Percentiles rank a stretch among this genome's conserved stretches.
phyloP scores from a whole-genome alignment of 208 protist species.

The Wallacemonas collosoma region DNA sequence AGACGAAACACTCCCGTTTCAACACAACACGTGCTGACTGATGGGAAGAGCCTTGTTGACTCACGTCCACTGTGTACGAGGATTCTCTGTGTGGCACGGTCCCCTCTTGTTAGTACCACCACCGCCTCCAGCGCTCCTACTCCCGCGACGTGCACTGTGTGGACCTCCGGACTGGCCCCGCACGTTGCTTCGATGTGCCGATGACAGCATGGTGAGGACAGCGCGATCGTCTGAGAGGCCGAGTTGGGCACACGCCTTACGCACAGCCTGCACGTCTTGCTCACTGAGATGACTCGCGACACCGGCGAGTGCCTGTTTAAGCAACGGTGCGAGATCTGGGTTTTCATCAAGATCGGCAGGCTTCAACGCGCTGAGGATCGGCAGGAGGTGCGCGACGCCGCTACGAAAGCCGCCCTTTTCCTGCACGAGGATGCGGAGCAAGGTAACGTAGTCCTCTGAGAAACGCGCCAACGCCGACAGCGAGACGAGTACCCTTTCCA shows the following conservation, averaged over 20 bases:
- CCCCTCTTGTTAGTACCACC: no score
- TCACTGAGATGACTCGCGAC: not conserved
- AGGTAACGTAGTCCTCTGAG: conserved; percentile 80
- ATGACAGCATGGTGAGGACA: not conserved
- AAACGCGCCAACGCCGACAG: conserved; percentile 65
- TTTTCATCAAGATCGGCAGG: not conserved
- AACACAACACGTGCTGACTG: no score
- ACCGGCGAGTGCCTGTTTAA: conserved; percentile 3
- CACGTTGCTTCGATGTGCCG: not conserved
- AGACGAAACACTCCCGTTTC: no score
- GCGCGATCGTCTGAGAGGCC: not conserved
- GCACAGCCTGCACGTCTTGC: not conserved
- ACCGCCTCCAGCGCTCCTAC: no score
- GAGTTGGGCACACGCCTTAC: not conserved
- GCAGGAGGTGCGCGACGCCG: not conserved
- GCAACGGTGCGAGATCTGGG: not conserved
- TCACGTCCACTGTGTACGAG: no score
- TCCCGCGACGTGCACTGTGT: no score
- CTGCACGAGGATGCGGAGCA: conserved; percentile 46
- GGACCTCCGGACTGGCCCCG: no score
- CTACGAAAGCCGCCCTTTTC: conserved; percentile 68
- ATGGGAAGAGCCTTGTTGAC: no score
- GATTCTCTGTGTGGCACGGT: no score
- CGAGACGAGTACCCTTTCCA: conserved; percentile 65
- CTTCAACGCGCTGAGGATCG: not conserved